Conservation (phyloP, 352 stramenopile genomes). For the Phytopythium litorale region DNA sequence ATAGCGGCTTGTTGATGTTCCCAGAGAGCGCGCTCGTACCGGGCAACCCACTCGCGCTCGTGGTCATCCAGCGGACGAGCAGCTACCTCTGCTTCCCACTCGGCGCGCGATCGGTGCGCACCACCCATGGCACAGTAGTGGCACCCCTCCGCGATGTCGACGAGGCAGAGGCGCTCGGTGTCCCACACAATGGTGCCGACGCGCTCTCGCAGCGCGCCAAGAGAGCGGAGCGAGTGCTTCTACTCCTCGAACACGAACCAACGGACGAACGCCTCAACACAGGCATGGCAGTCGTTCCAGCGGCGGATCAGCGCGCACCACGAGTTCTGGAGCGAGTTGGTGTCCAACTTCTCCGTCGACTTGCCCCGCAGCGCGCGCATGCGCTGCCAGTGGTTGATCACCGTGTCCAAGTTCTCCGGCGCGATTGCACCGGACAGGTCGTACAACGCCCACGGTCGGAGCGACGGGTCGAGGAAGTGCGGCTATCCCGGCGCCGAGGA, state of each 20-base stretch:
- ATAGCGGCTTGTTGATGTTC: not conserved
- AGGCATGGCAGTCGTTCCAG: not conserved
- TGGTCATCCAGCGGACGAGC: not conserved
- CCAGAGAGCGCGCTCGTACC: slow-evolving; percentile 1
- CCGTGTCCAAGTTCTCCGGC: not conserved
- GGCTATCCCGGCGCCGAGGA: not conserved
- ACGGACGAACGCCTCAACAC: not conserved
- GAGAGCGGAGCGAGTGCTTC: not conserved
- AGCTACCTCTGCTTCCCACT: not conserved
- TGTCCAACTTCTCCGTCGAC: not conserved
- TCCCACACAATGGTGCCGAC: not conserved
- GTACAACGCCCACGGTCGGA: not conserved
- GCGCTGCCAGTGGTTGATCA: not conserved
- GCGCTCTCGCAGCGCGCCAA: not conserved
- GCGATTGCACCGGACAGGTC: not conserved
- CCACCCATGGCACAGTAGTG: not conserved
- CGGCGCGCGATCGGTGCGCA: not conserved
- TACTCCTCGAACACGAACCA: slow-evolving; percentile 1
- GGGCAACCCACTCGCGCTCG: not conserved
- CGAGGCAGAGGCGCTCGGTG: not conserved
- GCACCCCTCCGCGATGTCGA: not conserved
- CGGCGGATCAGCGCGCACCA: slow-evolving; percentile 1
- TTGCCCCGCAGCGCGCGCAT: slow-evolving; percentile 3
- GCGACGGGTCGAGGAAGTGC: not conserved
- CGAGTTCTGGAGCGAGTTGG: not conserved